These are phyloP conservation scores for Osmanthus fragrans DNA, from an alignment of 257 asterid genomes.

Conservation along the genomic window DNA sequence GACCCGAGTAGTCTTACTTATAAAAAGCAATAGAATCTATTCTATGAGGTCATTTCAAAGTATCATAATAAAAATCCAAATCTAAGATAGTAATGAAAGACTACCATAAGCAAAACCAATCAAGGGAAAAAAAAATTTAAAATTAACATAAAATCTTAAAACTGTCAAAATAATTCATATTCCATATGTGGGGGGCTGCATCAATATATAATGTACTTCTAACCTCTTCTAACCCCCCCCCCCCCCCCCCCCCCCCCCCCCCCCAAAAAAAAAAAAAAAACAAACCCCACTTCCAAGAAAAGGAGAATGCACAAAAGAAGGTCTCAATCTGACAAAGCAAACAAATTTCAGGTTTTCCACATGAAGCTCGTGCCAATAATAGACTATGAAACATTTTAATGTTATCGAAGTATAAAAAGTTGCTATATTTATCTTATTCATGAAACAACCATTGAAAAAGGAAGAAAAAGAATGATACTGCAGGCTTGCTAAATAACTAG, in stretches of 20 bases:
- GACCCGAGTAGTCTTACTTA: no score
- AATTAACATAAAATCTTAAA: no score
- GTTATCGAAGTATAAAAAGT: background rate
- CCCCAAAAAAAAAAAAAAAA: no score
- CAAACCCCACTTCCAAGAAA: no score
- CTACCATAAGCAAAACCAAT: background rate
- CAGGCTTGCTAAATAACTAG: background rate
- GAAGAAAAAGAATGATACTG: background rate
- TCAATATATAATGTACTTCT: no score
- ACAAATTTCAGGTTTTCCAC: background rate
- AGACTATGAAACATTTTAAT: background rate
- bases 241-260: background rate
- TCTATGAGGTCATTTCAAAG: background rate
- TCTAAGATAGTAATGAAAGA: background rate
- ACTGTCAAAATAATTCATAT: no score
- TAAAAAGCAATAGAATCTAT: no score
- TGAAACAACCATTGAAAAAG: background rate
- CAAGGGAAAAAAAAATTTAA: no score
- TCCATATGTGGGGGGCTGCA: no score
- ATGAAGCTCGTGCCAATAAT: constrained; percentile 1
- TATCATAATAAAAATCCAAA: no score
- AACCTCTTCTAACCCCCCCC: background rate
- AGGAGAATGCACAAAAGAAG: background rate
- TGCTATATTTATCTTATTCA: background rate
- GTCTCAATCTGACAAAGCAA: background rate